phyloP scores from a whole-genome alignment of 371 early-diverging fungal species.

The Blakeslea trispora region DNA sequence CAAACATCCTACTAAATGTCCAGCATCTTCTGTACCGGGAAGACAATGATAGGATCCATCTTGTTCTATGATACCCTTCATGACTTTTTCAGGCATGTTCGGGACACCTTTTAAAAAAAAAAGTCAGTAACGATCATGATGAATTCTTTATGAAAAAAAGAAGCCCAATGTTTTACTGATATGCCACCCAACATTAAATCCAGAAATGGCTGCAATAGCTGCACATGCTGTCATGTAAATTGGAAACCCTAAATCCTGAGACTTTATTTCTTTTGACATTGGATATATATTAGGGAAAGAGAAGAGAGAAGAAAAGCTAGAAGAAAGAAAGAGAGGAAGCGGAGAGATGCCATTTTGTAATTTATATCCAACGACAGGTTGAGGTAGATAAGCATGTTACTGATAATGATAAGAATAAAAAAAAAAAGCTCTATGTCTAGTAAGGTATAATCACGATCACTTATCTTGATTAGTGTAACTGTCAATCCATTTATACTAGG shows the following conservation, averaged over 20 bases:
- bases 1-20: constrained; percentile 42
- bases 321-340: constrained; percentile 9
- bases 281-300: constrained; percentile 3
- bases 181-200: constrained; percentile 51
- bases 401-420: no score
- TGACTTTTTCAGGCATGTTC: constrained; percentile 47
- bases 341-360: background rate
- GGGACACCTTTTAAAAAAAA: constrained; percentile 39
- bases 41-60: constrained; percentile 28
- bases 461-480: no score
- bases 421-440: no score
- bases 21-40: constrained; percentile 22
- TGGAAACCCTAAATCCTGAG: constrained; percentile 43
- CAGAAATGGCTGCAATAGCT: constrained; percentile 40
- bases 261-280: constrained; percentile 26
- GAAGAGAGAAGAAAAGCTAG: constrained; percentile 13
- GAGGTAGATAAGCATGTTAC: no score
- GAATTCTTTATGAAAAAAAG: no score
- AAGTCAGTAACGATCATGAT: background rate
- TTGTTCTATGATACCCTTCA: constrained; percentile 23
- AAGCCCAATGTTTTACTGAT: constrained; percentile 29
- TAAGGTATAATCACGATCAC: no score
- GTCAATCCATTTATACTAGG: no score
- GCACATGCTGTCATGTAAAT: constrained; percentile 42
- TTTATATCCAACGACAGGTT: no score